Base-by-base conservation (phyloP, 768 basidiomycete genomes). In the Amanita inopinata region DNA sequence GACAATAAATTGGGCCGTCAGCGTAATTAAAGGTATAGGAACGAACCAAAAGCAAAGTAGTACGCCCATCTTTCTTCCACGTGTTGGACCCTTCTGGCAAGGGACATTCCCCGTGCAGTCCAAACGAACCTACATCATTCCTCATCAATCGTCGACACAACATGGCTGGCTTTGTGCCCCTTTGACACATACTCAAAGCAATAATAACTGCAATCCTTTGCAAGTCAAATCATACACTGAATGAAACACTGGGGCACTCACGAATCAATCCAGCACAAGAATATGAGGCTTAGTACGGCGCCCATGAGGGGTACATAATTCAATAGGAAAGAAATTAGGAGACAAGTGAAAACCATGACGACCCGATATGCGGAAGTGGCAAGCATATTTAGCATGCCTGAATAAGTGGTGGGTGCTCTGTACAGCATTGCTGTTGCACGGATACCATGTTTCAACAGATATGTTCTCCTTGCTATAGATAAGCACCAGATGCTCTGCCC, bases 61-160 rank as follows among this genome's bases (percentile, higher is more conserved):
- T 92, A 93, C 1, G 83, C 74, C 90, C 90, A 93, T 31, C 88
- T 74, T 59, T 90, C 86, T 61, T 93, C 90, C 14, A 91, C 64
- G 55, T 83, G 74, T 36, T 79, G 64, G 34, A 90, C 74, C 42
- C 87, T 67, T 10, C 73, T 63, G 1, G 84, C 71, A 9, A 89
- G 64, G 9, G 83, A 80, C 48, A 80, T 53, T 1, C 84, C 84
- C 10, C 80, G 76, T 6, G 84, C 74, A 34, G 83, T 75, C 85
- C 85, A 88, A 14, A 82, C 70, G 54, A 83, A 88, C 54, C 86
- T 49, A 27, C n/a, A 27, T 19, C 18, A 23, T 30, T 14, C n/a
- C n/a, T n/a, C n/a, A n/a, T n/a, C n/a, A n/a, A 24, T 39, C 23
- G 28, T 11, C 20, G 11, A 33, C 18, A 38, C 10, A 44, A 11